These are phyloP conservation scores for Dalechampia spathulata DNA, from an alignment of 441 rosid species.

Conservation along the genomic window DNA sequence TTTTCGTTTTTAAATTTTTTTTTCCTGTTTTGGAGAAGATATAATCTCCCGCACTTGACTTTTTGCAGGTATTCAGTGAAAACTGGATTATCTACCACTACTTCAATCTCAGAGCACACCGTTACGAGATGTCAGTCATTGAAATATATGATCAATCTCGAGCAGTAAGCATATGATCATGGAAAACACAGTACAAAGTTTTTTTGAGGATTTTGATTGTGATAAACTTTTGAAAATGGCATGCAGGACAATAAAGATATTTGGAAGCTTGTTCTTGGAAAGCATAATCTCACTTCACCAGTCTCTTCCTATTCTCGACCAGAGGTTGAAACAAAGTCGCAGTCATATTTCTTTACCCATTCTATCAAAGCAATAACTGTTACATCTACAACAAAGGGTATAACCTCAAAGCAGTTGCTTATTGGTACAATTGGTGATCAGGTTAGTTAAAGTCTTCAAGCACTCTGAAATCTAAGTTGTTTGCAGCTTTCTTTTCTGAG, in stretches of 20 bases:
- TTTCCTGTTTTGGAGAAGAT: slow-evolving; percentile 5
- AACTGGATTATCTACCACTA: slow-evolving; percentile 99
- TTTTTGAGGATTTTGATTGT: slow-evolving; percentile 3
- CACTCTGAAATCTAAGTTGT: background rate
- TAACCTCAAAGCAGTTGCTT: slow-evolving; percentile 97
- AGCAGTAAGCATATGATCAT: slow-evolving; percentile 62
- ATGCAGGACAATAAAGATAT: slow-evolving; percentile 95
- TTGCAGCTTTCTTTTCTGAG: background rate
- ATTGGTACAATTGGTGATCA: slow-evolving; percentile 90
- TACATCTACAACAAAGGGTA: slow-evolving; percentile 95
- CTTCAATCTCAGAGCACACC: slow-evolving; percentile 95
- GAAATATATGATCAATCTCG: slow-evolving; percentile 97
- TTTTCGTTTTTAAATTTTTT: slow-evolving; percentile 11
- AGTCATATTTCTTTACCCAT: slow-evolving; percentile 90
- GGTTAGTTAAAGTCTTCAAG: slow-evolving; percentile 34
- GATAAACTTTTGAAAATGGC: slow-evolving; percentile 16
- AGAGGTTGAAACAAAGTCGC: slow-evolving; percentile 78
- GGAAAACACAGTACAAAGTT: slow-evolving; percentile 2
- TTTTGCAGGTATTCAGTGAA: slow-evolving; percentile 86
- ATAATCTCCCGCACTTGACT: slow-evolving; percentile 3
- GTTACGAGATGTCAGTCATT: slow-evolving; percentile 91
- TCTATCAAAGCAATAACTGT: slow-evolving; percentile 82
- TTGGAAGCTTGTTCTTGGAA: slow-evolving; percentile 85
- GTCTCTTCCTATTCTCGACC: slow-evolving; percentile 79
- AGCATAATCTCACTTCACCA: slow-evolving; percentile 92